Evolutionary conservation across 2,329 filamentous ascomycete genomes (phyloP).

Genomic region (Alternaria hordeiaustralica): DNA sequence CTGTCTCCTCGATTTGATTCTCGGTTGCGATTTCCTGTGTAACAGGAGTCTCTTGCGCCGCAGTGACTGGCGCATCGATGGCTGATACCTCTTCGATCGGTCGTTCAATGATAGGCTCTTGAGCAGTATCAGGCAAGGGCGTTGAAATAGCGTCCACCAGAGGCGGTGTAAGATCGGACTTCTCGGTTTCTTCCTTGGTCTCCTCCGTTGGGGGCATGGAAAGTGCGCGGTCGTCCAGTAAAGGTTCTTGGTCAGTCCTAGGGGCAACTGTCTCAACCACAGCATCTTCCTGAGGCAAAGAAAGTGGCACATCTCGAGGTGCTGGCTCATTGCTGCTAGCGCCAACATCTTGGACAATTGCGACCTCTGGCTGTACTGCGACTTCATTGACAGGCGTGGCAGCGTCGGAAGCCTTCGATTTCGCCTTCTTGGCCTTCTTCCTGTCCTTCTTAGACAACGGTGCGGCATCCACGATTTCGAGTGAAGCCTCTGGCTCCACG

Average conservation of each 20-base stretch:
- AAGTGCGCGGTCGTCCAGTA: constrained; percentile 3
- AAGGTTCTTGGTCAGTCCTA: background rate
- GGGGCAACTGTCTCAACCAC: constrained; percentile 19
- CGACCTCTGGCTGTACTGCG: background rate
- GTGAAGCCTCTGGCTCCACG: background rate
- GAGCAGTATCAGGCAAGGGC: background rate
- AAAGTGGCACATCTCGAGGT: background rate
- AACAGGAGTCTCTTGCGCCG: background rate
- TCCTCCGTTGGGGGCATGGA: constrained; percentile 19
- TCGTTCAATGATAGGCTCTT: background rate
- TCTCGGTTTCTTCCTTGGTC: constrained; percentile 29
- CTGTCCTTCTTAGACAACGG: constrained; percentile 33
- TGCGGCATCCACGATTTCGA: constrained; percentile 5
- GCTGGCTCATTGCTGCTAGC: background rate
- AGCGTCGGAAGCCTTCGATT: constrained; percentile 25
- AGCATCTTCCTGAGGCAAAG: constrained; percentile 1
- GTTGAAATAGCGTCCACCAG: constrained; percentile 5
- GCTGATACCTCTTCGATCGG: background rate
- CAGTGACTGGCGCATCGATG: background rate
- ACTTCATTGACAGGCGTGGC: constrained; percentile 18
- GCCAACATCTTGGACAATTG: background rate
- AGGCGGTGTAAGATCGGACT: constrained; percentile 16
- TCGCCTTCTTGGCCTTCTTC: constrained; percentile 41
- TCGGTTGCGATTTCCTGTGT: background rate
- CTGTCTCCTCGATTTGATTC: background rate